Evolutionary conservation across 139 green algal genomes (phyloP), one percentile per base, ranked within the genome.

Genomic region (Edaphochlamys debaryana): DNA sequence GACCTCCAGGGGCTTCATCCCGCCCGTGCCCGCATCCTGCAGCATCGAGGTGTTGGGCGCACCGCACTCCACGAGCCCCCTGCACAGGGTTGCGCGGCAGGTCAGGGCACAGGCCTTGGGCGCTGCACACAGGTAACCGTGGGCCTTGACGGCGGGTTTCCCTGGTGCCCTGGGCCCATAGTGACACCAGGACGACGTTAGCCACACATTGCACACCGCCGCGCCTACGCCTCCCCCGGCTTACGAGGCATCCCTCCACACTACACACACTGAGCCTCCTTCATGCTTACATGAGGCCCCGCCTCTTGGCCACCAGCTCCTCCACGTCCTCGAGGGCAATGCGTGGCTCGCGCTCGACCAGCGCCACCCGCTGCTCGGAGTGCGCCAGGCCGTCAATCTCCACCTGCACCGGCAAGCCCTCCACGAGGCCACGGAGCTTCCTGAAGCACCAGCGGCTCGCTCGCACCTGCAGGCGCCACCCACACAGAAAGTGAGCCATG

Each of bases 341-440:
- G 70, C 48, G 70, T n/a, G 70, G 70, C 48, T 66, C 48, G 48
- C 48, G 48, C 70, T 78, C 70, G 20, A 78, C 70, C 32, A 78
- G 70, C 48, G 66, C 48, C 70, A 67, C 70, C 45, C 48, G 70
- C 48, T 25, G 20, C 48, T 32, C 9, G 45, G 69, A 76, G 45
- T 41, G 62, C 30, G 69, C 69, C 42, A 76, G 40, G n/a, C 69
- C 69, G 69, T 76, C 42, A 17, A 76, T 76, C 11, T 76, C 45
- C n/a, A 76, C 32, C 45, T 30, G 11, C 42, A 62, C 0, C 1
- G 19, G 13, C 1, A 0, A 8, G 30, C 30, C 42, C 8, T n/a
- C 42, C 5, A 45, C 42, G 1, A 40, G 30, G 6, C 41, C 69
- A 3, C 0, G 11, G 45, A 76, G 8, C 19, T 20, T 30, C 30